Evolutionary conservation across 495 filamentous ascomycete species (phyloP).

Genomic region (Bombardia bombarda): DNA sequence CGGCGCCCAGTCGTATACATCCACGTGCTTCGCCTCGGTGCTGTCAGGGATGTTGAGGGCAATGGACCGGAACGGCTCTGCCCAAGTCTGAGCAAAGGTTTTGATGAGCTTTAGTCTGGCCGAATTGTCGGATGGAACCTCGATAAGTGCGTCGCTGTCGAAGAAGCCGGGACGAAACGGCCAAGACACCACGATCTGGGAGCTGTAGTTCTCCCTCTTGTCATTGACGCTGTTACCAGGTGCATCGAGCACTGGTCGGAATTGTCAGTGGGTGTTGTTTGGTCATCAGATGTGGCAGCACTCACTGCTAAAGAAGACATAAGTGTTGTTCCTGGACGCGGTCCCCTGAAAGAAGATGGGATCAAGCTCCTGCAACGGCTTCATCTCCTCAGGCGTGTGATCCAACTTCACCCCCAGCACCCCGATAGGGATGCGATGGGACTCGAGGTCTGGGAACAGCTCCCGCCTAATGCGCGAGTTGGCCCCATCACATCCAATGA

Average conservation of each 20-base stretch:
- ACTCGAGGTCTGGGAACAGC: slow-evolving; percentile 16
- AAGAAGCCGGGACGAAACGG: slow-evolving; percentile 26
- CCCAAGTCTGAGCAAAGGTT: slow-evolving; percentile 42
- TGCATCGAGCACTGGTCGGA: slow-evolving; percentile 23
- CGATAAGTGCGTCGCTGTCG: slow-evolving; percentile 11
- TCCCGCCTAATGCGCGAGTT: slow-evolving; percentile 17
- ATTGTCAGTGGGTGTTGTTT: neutral
- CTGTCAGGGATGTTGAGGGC: slow-evolving; percentile 28
- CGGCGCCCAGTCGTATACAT: slow-evolving; percentile 48
- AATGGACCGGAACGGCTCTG: slow-evolving; percentile 44
- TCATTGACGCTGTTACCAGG: slow-evolving; percentile 14
- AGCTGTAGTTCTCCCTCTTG: slow-evolving; percentile 16
- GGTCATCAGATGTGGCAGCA: slow-evolving; percentile 1
- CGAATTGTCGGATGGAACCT: slow-evolving; percentile 30
- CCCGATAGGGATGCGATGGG: slow-evolving; percentile 18
- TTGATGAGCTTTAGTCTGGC: slow-evolving; percentile 47
- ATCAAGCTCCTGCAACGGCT: slow-evolving; percentile 34
- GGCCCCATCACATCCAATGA: slow-evolving; percentile 25
- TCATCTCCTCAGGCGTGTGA: slow-evolving; percentile 22
- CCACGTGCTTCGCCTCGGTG: slow-evolving; percentile 41
- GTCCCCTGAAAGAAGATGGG: slow-evolving; percentile 55
- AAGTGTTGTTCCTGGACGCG: slow-evolving; percentile 47
- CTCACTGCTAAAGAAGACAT: slow-evolving; percentile 29
- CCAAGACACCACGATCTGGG: slow-evolving; percentile 49
- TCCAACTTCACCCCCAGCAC: slow-evolving; percentile 23